Base-by-base conservation (phyloP, 306 rosid species). In the Abrus precatorius region DNA sequence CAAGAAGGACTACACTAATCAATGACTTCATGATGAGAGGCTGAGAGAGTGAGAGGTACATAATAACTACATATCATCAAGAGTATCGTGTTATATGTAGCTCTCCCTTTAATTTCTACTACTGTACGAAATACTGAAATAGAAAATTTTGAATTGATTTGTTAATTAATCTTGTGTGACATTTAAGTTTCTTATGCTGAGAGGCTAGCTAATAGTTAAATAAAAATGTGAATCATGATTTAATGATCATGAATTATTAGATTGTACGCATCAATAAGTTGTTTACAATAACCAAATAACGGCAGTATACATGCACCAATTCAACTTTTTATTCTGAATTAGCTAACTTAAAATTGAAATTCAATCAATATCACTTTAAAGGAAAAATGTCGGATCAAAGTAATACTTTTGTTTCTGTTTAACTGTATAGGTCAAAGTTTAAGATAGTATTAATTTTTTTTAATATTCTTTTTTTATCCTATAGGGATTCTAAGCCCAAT, bases 161-260 rank as follows among this genome's bases (percentile, higher is more conserved):
- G 38, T 12, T 73, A 7, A 45, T n/a, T 34, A 32, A 78, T 56
- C 28, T 47, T 72, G 32, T 50, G 69, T 75, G 45, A 50, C 79
- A 38, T 50, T 73, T 47, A 85, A 72, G 80, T 64, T 73, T 69
- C 45, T 34, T 63, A 76, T 27, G 62, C 0, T n/a, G 72, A 38
- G 63, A 10, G 10, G n/a, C n/a, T 63, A 36, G 41, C 40, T 28
- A 34, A 34, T 79, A 52, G 5, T 41, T n/a, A 54, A 41, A 59
- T 65, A 34, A 60, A 52, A 73, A 67, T 75, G 77, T 27, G 61
- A 70, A 83, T 76, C 78, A 28, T 43, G 48, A 38, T 80, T 33
- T n/a, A n/a, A 34, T 34, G 38, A 34, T 34, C 38, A 76, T 40
- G 34, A 44, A 30, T 54, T 50, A 53, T 75, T 78, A 69, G 7